Conservation (phyloP, 192 early-diverging fungal species). For the Paraglomus brasilianum region DNA sequence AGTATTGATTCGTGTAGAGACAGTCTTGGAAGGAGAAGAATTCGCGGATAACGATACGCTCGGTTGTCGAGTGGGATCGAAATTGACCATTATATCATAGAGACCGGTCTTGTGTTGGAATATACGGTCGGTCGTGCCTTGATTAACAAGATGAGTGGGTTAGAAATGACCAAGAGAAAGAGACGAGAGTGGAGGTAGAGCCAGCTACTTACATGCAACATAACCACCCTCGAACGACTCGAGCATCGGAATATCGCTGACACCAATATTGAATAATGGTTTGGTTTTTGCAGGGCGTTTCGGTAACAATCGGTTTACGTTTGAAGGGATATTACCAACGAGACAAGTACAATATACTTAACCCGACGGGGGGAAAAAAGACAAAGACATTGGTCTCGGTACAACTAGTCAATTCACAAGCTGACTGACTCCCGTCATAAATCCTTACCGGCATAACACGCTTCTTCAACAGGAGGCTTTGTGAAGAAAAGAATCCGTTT, state of each 20-base stretch:
- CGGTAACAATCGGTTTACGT: slow-evolving; percentile 10
- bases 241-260: slow-evolving; percentile 49
- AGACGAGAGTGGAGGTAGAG: neutral
- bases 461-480: slow-evolving; percentile 45
- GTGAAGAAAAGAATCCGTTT: slow-evolving; percentile 53
- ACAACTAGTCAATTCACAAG: neutral
- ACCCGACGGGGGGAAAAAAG: slow-evolving; percentile 4
- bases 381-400: neutral
- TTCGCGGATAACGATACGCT: slow-evolving; percentile 3
- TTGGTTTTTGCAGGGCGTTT: slow-evolving; percentile 30
- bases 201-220: slow-evolving; percentile 46
- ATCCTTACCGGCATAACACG: slow-evolving; percentile 47
- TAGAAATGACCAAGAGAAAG: neutral
- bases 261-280: slow-evolving; percentile 48
- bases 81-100: slow-evolving; percentile 47
- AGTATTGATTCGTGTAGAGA: slow-evolving; percentile 21
- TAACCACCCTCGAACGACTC: slow-evolving; percentile 38
- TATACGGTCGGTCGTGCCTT: slow-evolving; percentile 53
- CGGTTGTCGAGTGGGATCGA: slow-evolving; percentile 11
- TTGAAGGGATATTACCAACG: slow-evolving; percentile 41
- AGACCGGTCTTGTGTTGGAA: slow-evolving; percentile 47
- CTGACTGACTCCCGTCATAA: no score
- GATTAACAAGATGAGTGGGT: neutral
- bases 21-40: no score
- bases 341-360: slow-evolving; percentile 53